Evolutionary conservation across 805 yeast species (phyloP), one percentile per base, ranked within the genome.

Genomic region (Starmerella bombi): DNA sequence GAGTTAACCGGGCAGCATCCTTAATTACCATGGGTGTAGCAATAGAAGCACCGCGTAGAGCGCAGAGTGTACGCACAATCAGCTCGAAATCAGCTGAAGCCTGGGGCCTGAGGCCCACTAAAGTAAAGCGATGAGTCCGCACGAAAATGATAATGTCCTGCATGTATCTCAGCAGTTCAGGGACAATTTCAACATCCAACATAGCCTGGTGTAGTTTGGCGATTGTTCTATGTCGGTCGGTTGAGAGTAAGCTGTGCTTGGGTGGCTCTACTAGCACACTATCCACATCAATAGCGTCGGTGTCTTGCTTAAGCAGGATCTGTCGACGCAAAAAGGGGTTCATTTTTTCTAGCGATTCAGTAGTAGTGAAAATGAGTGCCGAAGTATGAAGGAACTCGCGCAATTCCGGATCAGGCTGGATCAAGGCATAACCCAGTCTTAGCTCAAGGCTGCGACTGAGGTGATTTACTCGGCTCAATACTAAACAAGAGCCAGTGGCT

Each of bases 11-110:
- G 0, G 71, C 70, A 0, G 77, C 74, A 16, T 64, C 46, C 23
- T 70, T 66, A 9, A 74, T 74, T 38, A 73, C 59, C 1, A 67
- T 54, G 0, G 83, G 82, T 0, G 74, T 67, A 1, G 70, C 74
- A 52, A 56, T 76, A 16, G 46, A 44, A 9, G 61, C 50, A 32
- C 65, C 64, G n/a, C 58, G 57, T 6, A 71, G 42, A 3, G 64
- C 65, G 21, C 76, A 65, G 28, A 72, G 51, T 8, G 66, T 51
- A 17, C 62, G 58, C 2, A 65, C 59, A 39, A 63, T 42, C 5
- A 44, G 37, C 21, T 64, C 68, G 28, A 74, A 55, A 37, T 73
- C 75, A 2, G 52, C 43, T 9, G 67, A 53, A 2, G 69, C 59
- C 37, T 57, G 53, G 0, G 78, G 72, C 1, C 76, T 67, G 0